Conservation (phyloP, 495 filamentous ascomycete genomes). For the Penicillium diatomitis region DNA sequence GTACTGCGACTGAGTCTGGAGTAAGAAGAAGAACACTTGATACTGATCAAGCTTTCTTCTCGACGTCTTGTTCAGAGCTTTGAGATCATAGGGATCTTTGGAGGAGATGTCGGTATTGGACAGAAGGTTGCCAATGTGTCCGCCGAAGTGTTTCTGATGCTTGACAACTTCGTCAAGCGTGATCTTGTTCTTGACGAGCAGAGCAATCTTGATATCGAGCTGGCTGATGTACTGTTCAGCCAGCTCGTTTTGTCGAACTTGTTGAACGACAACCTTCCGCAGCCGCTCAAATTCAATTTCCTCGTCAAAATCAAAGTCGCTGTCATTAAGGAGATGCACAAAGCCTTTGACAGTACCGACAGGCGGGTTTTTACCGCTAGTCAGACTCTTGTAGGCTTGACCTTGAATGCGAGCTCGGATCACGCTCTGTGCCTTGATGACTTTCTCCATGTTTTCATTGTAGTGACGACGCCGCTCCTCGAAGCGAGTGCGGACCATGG, state of each 20-base stretch:
- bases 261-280: slow-evolving; percentile 89
- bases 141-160: slow-evolving; percentile 94
- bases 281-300: slow-evolving; percentile 92
- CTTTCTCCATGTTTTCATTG: slow-evolving; percentile 95
- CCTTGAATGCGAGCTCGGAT: slow-evolving; percentile 89
- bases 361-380: slow-evolving; percentile 93
- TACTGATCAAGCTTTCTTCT: slow-evolving; percentile 92
- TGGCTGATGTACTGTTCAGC: slow-evolving; percentile 97
- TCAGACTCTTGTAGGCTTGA: slow-evolving; percentile 93
- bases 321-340: slow-evolving; percentile 95
- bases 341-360: slow-evolving; percentile 96
- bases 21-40: slow-evolving; percentile 93
- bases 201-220: slow-evolving; percentile 95
- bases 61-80: slow-evolving; percentile 93
- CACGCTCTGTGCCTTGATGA: slow-evolving; percentile 96
- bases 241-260: slow-evolving; percentile 93
- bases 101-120: slow-evolving; percentile 81
- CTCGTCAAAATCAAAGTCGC: slow-evolving; percentile 97
- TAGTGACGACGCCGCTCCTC: slow-evolving; percentile 81
- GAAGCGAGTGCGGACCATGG: slow-evolving; percentile 64
- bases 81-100: slow-evolving; percentile 89
- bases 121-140: slow-evolving; percentile 76
- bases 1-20: slow-evolving; percentile 95
- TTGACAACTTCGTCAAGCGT: slow-evolving; percentile 95
- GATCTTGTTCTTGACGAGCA: slow-evolving; percentile 98